Conservation (phyloP, 768 basidiomycete species). For the Hortiboletus campestris region DNA sequence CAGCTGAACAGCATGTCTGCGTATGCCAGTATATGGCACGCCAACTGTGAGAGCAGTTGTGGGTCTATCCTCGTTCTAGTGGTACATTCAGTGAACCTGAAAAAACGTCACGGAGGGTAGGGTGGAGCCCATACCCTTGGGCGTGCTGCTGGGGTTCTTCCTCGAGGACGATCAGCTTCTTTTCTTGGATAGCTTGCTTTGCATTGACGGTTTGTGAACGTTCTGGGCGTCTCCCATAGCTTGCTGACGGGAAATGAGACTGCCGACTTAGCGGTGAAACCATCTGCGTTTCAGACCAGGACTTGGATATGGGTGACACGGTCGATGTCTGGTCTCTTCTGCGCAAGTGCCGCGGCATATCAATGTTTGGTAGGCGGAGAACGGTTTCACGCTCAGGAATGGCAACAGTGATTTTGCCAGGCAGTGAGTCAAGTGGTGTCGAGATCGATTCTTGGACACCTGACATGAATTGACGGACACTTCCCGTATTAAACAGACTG, state of each 20-base stretch:
- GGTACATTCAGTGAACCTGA: background rate
- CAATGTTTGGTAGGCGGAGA: slow-evolving; percentile 23
- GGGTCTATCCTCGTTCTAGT: slow-evolving; percentile 14
- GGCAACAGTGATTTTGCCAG: slow-evolving; percentile 23
- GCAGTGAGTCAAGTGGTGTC: slow-evolving; percentile 34
- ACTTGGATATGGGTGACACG: slow-evolving; percentile 43
- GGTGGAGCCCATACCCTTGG: slow-evolving; percentile 14
- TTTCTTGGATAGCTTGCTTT: slow-evolving; percentile 31
- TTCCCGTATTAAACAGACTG: slow-evolving; percentile 66
- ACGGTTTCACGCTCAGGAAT: slow-evolving; percentile 22
- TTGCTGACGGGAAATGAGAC: slow-evolving; percentile 44
- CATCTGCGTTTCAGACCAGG: slow-evolving; percentile 54
- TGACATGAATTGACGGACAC: slow-evolving; percentile 65
- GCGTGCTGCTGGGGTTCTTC: slow-evolving; percentile 19
- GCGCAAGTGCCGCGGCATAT: slow-evolving; percentile 29
- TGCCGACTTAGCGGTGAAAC: slow-evolving; percentile 24
- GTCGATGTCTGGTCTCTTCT: slow-evolving; percentile 28
- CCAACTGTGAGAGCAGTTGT: slow-evolving; percentile 40
- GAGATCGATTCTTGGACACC: slow-evolving; percentile 53
- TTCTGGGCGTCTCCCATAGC: slow-evolving; percentile 37
- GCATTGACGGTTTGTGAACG: slow-evolving; percentile 42
- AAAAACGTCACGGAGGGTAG: background rate
- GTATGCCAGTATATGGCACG: slow-evolving; percentile 64
- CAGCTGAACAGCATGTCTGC: slow-evolving; percentile 75
- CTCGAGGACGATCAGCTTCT: slow-evolving; percentile 38